Evolutionary conservation across 805 yeast species (phyloP), one percentile per base, ranked within the genome.

Genomic region (Naumovozyma baii): DNA sequence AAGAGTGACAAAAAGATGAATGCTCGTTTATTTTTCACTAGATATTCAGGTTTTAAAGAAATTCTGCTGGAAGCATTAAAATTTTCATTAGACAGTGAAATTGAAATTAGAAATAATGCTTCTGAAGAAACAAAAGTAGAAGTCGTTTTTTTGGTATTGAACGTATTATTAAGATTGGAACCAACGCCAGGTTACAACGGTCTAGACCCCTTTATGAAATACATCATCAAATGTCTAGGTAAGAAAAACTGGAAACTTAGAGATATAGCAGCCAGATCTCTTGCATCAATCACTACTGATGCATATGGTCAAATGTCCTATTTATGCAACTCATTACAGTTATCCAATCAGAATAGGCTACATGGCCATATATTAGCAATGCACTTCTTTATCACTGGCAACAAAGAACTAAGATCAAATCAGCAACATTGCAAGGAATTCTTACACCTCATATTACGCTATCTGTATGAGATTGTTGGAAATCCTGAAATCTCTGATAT

Each of bases 211-310:
- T 81, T 86, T 50, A 61, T 66, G 36, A 69, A 70, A 0, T 56
- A 72, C 16, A 61, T 84, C 13, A 48, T 65, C 18, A 38, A 51
- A 15, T 70, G 80, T 45, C 61, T 88, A 22, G 63, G 64, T 0
- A 73, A 76, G 43, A 60, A 59, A 33, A 65, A 70, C 40, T 90
- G 95, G 95, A 86, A 86, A 50, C 71, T 92, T 7, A 71, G 98
- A 45, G 96, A 88, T 53, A 74, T 84, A 74, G 83, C 95, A 0
- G 84, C 95, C 0, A 69, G 78, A 52, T 74, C 86, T 3, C 51
- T 84, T 2, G 73, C 80, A 0, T 62, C 79, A 0, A 57, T 80
- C 36, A 55, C 73, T 1, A 64, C 60, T 1, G 54, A 62, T 7
- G 50, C 61, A 2, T 41, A 50, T 1, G 46, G 47, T 3, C 66